phyloP scores from a whole-genome alignment of 352 stramenopile species.

The Phytophthora agathidicida region DNA sequence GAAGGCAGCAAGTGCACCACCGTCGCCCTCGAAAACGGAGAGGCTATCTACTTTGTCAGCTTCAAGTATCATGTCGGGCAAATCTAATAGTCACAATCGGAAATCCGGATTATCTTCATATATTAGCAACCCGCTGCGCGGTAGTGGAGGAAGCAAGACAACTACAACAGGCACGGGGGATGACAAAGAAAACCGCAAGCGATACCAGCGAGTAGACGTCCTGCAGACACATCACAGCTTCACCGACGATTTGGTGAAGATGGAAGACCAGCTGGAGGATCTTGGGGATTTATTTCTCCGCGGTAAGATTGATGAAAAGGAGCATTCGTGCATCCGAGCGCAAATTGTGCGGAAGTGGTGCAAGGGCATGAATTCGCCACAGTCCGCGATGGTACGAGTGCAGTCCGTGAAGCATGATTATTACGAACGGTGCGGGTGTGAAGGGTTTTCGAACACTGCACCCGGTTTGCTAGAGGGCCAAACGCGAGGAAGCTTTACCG shows the following conservation, averaged over 20 bases:
- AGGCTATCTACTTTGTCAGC: conserved; percentile 53
- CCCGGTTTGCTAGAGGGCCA: conserved; percentile 25
- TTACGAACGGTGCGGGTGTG: conserved; percentile 31
- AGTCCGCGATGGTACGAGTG: conserved; percentile 78
- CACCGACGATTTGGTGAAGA: conserved; percentile 70
- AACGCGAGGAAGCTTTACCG: conserved; percentile 25
- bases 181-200: conserved; percentile 52
- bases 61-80: conserved; percentile 24
- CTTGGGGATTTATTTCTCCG: conserved; percentile 71
- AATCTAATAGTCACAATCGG: conserved; percentile 32
- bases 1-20: conserved; percentile 42
- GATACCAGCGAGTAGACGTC: conserved; percentile 75
- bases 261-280: conserved; percentile 84
- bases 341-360: conserved; percentile 87
- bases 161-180: conserved; percentile 25
- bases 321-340: conserved; percentile 82
- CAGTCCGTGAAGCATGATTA: conserved; percentile 63
- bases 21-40: conserved; percentile 67
- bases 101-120: conserved; percentile 56
- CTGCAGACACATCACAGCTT: conserved; percentile 73
- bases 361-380: conserved; percentile 78
- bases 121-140: conserved; percentile 67
- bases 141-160: conserved; percentile 37
- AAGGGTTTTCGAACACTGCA: conserved; percentile 29
- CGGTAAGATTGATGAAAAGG: conserved; percentile 86